phyloP scores from a whole-genome alignment of 2,329 filamentous ascomycete genomes.

The Xylariaceae sp. region DNA sequence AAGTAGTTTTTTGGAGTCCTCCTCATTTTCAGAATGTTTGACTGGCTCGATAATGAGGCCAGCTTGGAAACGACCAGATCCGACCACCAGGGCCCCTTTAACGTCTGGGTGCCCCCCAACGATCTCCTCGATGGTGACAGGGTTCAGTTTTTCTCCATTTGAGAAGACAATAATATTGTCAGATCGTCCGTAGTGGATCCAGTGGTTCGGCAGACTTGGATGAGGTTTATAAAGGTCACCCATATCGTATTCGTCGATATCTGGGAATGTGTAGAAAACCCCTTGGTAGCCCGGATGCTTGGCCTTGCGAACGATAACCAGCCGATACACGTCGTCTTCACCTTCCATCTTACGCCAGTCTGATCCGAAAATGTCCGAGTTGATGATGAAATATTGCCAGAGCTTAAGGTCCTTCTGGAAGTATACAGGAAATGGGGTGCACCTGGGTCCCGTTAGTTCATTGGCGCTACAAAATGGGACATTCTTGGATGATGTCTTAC shows the following conservation, averaged over 20 bases:
- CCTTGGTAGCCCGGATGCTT: slow-evolving; percentile 38
- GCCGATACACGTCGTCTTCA: slow-evolving; percentile 41
- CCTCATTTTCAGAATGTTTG: slow-evolving; percentile 31
- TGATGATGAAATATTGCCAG: slow-evolving; percentile 49
- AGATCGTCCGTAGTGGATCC: slow-evolving; percentile 41
- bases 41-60: slow-evolving; percentile 51
- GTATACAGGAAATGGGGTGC: slow-evolving; percentile 39
- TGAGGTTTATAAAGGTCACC: slow-evolving; percentile 49
- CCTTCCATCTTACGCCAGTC: slow-evolving; percentile 42
- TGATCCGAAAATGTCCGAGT: slow-evolving; percentile 44
- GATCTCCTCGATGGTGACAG: slow-evolving; percentile 46
- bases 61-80: slow-evolving; percentile 49
- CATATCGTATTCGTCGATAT: slow-evolving; percentile 44
- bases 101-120: slow-evolving; percentile 44
- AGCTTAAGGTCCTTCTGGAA: slow-evolving; percentile 37
- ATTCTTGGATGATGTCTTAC: slow-evolving; percentile 32
- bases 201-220: slow-evolving; percentile 42
- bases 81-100: slow-evolving; percentile 49
- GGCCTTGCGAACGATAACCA: slow-evolving; percentile 43
- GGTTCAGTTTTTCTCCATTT: slow-evolving; percentile 56
- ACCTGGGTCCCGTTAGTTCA: slow-evolving; percentile 33
- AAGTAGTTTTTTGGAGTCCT: slow-evolving; percentile 39
- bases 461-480: neutral
- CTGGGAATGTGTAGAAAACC: slow-evolving; percentile 36
- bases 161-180: slow-evolving; percentile 55